Conservation (phyloP, 176 grass and related monocot genomes). For the barley (Hordeum vulgare) region MorexV3_pseudomolecules_assembly NC_058521.1:293851084-293851583, state of each 20-base stretch:
- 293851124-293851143: neutral
- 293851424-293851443: slow-evolving; percentile 10
- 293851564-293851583: slow-evolving; percentile 98
- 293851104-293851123: neutral
- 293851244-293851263: slow-evolving; percentile 97
- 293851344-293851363: slow-evolving; percentile 92
- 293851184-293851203: slow-evolving; percentile 99
- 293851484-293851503: slow-evolving; percentile 42
- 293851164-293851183: slow-evolving; percentile 57
- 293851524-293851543: slow-evolving; percentile 60
- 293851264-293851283: slow-evolving; percentile 99
- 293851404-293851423: neutral
- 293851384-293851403: slow-evolving; percentile 51
- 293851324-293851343: slow-evolving; percentile 92
- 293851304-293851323: slow-evolving; percentile 90
- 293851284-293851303: slow-evolving; percentile 79
- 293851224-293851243: slow-evolving; percentile 88
- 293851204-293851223: slow-evolving; percentile 93
- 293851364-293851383: slow-evolving; percentile 95
- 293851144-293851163: slow-evolving; percentile 6
- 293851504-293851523: slow-evolving; percentile 55
- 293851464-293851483: slow-evolving; percentile 29
- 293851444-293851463: slow-evolving; percentile 12
- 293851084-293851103: neutral
- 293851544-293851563: slow-evolving; percentile 71